Percentiles rank a stretch among this genome's conserved stretches.
These are phyloP conservation scores for Solanum chmielewskii DNA, from an alignment of 257 asterid species.

Conservation along the genomic window DNA sequence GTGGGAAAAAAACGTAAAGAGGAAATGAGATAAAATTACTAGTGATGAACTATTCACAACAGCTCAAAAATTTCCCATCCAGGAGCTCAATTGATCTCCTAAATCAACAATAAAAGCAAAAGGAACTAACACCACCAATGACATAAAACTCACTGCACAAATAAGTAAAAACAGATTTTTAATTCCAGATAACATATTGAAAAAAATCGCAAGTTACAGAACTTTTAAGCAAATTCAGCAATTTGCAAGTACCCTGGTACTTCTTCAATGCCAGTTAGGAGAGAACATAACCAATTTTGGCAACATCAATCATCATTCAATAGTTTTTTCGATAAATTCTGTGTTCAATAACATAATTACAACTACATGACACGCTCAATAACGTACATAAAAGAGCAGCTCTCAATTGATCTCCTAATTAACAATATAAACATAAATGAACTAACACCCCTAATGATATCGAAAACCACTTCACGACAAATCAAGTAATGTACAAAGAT, in stretches of 20 bases:
- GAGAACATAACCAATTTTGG: background rate
- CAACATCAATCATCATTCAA: background rate
- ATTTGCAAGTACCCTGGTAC: background rate
- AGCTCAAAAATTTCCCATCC: background rate
- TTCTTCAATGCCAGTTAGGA: background rate
- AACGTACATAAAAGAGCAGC: background rate
- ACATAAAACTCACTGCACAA: background rate
- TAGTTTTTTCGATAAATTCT: background rate
- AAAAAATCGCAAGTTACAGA: background rate
- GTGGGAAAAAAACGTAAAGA: background rate
- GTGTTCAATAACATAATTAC: background rate
- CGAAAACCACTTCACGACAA: background rate
- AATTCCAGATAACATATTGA: background rate
- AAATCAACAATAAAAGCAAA: background rate
- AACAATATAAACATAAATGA: background rate
- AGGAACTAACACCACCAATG: background rate
- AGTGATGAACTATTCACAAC: background rate
- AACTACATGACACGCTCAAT: background rate
- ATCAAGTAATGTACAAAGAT: background rate
- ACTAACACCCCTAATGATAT: background rate
- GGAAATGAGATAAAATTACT: background rate
- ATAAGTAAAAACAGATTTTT: background rate
- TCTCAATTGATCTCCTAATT: background rate
- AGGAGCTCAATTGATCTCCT: background rate
- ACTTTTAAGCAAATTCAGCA: background rate